Base-by-base conservation (phyloP, 2,329 filamentous ascomycete genomes). In the Ambrosiella beaveri region DNA sequence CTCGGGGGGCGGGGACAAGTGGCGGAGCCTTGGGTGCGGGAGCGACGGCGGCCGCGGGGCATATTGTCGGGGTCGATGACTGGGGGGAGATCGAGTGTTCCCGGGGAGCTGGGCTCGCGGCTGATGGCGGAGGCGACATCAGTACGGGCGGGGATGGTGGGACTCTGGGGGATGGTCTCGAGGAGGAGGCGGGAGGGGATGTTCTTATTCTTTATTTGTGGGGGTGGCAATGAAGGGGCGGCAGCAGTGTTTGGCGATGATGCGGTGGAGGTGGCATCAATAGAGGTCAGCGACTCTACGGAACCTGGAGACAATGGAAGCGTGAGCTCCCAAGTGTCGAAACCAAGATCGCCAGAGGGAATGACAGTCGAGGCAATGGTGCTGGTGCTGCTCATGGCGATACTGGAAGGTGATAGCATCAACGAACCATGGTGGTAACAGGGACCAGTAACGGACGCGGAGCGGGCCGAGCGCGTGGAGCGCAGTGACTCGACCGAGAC, bases 111-210 rank as follows among this genome's bases (percentile, higher is more conserved):
- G 17, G 59, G 59, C 19, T 19, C 39, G 7, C 38, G 35, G 17
- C 53, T 37, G 13, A 27, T 13, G 7, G 13, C 17, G 17, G 54
- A 53, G 15, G 54, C 37, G 7, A 4, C 35, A 36, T 36, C 54
- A 11, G 44, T 19, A 5, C 56, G 44, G 7, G 53, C 41, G n/a
- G 59, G 59, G 27, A 49, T 54, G 6, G 59, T 61, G 41, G 59
- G 59, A 12, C 56, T 58, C 36, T 61, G 59, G 4, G 59, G 59
- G 39, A 61, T 61, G 5, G 59, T 61, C 51, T 61, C 59, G n/a
- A 61, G 39, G n/a, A 60, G 36, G 27, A 61, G 59, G 37, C 59
- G 59, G 13, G 59, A 58, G 7, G 56, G 38, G n/a, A 61, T 57
- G 12, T 41, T 35, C 40, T 57, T 61, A 39, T 50, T 55, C 56